Percentiles rank a stretch among this genome's conserved stretches.
Conservation (phyloP, 495 filamentous ascomycete species). For the Penicillium crystallinum region DNA sequence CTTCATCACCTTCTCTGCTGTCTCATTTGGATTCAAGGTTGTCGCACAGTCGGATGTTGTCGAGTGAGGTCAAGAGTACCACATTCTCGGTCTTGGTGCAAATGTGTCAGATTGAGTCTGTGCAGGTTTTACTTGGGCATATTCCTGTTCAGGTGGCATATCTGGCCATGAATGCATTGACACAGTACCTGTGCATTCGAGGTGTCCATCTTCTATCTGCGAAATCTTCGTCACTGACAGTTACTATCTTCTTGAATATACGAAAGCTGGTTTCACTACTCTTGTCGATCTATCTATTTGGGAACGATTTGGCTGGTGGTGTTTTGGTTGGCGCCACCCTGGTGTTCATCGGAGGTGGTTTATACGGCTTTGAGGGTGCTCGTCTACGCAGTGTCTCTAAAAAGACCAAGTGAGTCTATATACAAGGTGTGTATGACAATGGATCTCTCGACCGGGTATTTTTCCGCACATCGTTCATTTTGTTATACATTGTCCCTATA, state of each 20-base stretch:
- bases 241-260: constrained; percentile 93
- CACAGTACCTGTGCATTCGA: constrained; percentile 90
- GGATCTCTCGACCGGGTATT: background rate
- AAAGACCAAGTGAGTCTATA: constrained; percentile 15
- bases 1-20: constrained; percentile 40
- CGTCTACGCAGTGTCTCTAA: constrained; percentile 29
- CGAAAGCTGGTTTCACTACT: constrained; percentile 89
- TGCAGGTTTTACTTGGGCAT: constrained; percentile 27
- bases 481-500: background rate
- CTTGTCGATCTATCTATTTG: constrained; percentile 89
- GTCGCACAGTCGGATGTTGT: background rate
- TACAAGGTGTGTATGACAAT: background rate
- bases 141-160: constrained; percentile 70
- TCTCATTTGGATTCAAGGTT: constrained; percentile 5
- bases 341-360: constrained; percentile 80
- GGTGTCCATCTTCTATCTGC: constrained; percentile 89
- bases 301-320: constrained; percentile 67
- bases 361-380: constrained; percentile 77
- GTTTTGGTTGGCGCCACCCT: constrained; percentile 76
- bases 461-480: background rate
- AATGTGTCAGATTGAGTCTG: constrained; percentile 3
- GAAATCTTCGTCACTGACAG: constrained; percentile 81
- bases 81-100: constrained; percentile 5
- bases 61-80: background rate
- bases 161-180: constrained; percentile 74